Conservation (phyloP, 1,284 basidiomycete species). For the Naganishia sp. region DNA sequence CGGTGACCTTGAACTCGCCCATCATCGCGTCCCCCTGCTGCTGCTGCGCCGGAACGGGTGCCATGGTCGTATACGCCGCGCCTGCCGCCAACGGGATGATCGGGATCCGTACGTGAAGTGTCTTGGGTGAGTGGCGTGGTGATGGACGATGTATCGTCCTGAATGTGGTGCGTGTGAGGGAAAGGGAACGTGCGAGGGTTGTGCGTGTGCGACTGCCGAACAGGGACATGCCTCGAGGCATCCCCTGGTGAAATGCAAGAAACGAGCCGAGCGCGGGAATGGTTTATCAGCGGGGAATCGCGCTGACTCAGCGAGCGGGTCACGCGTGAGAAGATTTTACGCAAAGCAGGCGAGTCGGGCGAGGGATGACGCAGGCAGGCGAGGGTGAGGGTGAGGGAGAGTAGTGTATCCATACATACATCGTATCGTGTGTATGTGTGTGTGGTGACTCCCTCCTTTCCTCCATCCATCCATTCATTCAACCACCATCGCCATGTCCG, state of each 20-base stretch:
- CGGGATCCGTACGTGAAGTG: neutral
- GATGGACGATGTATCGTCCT: neutral
- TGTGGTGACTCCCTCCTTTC: no score
- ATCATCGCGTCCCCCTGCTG: neutral
- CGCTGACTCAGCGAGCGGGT: constrained; percentile 20
- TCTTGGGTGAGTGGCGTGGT: neutral
- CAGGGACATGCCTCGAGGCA: neutral
- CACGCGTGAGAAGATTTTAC: constrained; percentile 11
- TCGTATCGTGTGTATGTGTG: no score
- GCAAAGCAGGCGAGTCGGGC: neutral
- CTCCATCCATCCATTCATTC: no score
- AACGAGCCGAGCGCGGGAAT: no score
- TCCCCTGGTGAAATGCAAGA: no score
- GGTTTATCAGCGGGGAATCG: constrained; percentile 11
- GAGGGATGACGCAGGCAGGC: neutral
- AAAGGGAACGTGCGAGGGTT: neutral
- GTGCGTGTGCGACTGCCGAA: neutral
- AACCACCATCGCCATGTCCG: constrained; percentile 9
- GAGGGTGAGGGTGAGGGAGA: neutral
- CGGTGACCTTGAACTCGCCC: constrained; percentile 34
- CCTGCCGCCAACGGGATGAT: constrained; percentile 5
- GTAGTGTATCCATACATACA: no score
- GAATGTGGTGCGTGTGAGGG: neutral
- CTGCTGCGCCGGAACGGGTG: constrained; percentile 20
- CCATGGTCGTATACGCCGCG: constrained; percentile 1